Percentiles rank a stretch among this genome's conserved stretches.
Evolutionary conservation across 192 early-diverging fungal genomes (phyloP).

Genomic region (Coemansia sp.): DNA sequence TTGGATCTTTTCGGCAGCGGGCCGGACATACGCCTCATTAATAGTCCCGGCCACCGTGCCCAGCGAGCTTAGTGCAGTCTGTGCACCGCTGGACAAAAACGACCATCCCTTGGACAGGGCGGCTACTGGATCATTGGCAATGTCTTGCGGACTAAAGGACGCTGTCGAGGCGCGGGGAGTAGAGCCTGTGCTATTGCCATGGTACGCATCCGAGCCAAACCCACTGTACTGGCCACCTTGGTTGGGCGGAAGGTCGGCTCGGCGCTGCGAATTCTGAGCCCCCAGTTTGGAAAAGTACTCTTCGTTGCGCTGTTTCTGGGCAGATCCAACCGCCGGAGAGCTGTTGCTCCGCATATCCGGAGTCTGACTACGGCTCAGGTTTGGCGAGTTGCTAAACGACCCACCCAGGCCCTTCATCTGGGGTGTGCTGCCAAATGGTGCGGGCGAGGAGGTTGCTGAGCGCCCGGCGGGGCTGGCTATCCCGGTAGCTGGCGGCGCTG

Average conservation of each 20-base stretch:
- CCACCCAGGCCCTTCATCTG: slow-evolving; percentile 54
- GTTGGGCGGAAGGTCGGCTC: slow-evolving; percentile 66
- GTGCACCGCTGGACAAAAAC: slow-evolving; percentile 59
- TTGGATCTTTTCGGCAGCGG: slow-evolving; percentile 60
- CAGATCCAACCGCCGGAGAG: slow-evolving; percentile 6
- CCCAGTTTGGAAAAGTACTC: slow-evolving; percentile 74
- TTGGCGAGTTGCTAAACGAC: slow-evolving; percentile 16
- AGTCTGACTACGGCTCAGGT: slow-evolving; percentile 28
- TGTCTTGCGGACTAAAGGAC: slow-evolving; percentile 53
- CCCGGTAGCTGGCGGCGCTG: slow-evolving; percentile 23
- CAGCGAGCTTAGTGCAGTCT: slow-evolving; percentile 39
- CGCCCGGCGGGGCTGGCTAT: slow-evolving; percentile 25
- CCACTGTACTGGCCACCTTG: slow-evolving; percentile 78
- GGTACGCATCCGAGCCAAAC: slow-evolving; percentile 58
- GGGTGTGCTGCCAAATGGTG: slow-evolving; percentile 21
- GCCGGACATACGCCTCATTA: slow-evolving; percentile 66
- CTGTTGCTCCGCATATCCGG: slow-evolving; percentile 21
- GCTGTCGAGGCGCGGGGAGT: slow-evolving; percentile 12
- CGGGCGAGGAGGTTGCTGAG: slow-evolving; percentile 28
- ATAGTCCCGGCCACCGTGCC: slow-evolving; percentile 50
- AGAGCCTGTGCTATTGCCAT: not conserved
- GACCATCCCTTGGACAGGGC: slow-evolving; percentile 69
- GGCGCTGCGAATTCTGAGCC: slow-evolving; percentile 55
- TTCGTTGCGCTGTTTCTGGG: slow-evolving; percentile 71
- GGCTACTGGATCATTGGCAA: slow-evolving; percentile 68